Evolutionary conservation across 805 yeast species (phyloP).

Genomic region (Wickerhamomyces kurtzmanii): DNA sequence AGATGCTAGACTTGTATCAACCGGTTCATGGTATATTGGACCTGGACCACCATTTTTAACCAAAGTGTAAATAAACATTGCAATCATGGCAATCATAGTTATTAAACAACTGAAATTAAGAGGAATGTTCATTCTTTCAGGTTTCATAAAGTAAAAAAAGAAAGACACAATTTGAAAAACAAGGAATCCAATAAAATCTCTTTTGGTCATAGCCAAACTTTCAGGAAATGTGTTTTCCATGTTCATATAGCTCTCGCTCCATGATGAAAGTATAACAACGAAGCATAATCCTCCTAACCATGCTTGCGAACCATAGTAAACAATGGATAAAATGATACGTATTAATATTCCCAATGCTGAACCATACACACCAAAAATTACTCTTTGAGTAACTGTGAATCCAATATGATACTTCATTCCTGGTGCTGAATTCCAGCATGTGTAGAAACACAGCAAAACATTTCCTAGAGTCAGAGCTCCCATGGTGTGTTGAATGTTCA

Average conservation of each 20-base stretch:
- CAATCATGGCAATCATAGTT: slow-evolving; percentile 28
- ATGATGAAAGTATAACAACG: slow-evolving; percentile 24
- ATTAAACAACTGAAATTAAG: slow-evolving; percentile 25
- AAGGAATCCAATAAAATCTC: slow-evolving; percentile 32
- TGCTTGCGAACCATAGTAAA: slow-evolving; percentile 32
- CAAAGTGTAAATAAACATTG: slow-evolving; percentile 26
- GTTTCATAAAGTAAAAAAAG: slow-evolving; percentile 30
- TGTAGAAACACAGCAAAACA: slow-evolving; percentile 22
- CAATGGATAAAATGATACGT: slow-evolving; percentile 28
- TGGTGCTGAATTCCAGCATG: slow-evolving; percentile 26
- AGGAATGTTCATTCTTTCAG: slow-evolving; percentile 29
- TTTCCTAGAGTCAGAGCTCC: slow-evolving; percentile 30
- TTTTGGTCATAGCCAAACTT: slow-evolving; percentile 26
- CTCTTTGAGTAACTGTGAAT: slow-evolving; percentile 24
- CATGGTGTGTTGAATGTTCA: slow-evolving; percentile 28
- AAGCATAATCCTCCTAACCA: slow-evolving; percentile 33
- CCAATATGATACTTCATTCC: slow-evolving; percentile 31
- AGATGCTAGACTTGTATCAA: slow-evolving; percentile 14
- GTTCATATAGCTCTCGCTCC: slow-evolving; percentile 22
- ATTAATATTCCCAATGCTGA: slow-evolving; percentile 27
- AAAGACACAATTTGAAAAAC: slow-evolving; percentile 33
- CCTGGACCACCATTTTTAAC: slow-evolving; percentile 26
- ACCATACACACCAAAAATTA: slow-evolving; percentile 31
- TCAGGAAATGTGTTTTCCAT: slow-evolving; percentile 28
- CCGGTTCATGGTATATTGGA: slow-evolving; percentile 17